phyloP scores from a whole-genome alignment of 768 basidiomycete genomes.

The Astraeus odoratus region DNA sequence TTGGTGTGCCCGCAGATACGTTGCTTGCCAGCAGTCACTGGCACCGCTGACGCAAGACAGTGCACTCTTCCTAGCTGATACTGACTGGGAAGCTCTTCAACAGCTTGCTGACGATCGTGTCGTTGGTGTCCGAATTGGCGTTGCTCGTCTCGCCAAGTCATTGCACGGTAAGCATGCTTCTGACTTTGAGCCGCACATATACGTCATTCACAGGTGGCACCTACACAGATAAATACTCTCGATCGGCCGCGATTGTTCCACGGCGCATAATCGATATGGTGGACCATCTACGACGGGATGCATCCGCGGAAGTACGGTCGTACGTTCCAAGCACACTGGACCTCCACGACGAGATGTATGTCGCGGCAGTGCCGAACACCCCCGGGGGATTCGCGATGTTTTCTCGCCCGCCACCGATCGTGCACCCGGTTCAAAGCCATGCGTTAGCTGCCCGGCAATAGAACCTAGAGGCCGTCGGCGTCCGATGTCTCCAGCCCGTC shows the following conservation, averaged over 20 bases:
- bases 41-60: constrained; percentile 28
- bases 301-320: constrained; percentile 54
- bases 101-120: constrained; percentile 59
- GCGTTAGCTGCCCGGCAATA: neutral
- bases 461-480: neutral
- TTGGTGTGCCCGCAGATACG: constrained; percentile 43
- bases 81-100: constrained; percentile 44
- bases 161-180: constrained; percentile 43
- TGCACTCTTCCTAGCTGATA: constrained; percentile 35
- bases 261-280: constrained; percentile 34
- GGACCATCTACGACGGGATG: constrained; percentile 44
- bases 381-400: constrained; percentile 28
- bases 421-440: constrained; percentile 4
- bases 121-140: constrained; percentile 78
- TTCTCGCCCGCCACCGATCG: constrained; percentile 30
- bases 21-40: constrained; percentile 66
- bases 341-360: constrained; percentile 8
- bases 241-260: constrained; percentile 20
- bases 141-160: constrained; percentile 64
- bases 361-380: constrained; percentile 7
- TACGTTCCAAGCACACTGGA: constrained; percentile 39
- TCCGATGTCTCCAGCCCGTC: too few species aligned
- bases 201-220: neutral
- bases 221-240: constrained; percentile 11
- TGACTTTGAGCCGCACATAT: neutral